Evolutionary conservation across 2,329 filamentous ascomycete genomes (phyloP), one percentile per base, ranked within the genome.

Genomic region (Fusarium floridanum): DNA sequence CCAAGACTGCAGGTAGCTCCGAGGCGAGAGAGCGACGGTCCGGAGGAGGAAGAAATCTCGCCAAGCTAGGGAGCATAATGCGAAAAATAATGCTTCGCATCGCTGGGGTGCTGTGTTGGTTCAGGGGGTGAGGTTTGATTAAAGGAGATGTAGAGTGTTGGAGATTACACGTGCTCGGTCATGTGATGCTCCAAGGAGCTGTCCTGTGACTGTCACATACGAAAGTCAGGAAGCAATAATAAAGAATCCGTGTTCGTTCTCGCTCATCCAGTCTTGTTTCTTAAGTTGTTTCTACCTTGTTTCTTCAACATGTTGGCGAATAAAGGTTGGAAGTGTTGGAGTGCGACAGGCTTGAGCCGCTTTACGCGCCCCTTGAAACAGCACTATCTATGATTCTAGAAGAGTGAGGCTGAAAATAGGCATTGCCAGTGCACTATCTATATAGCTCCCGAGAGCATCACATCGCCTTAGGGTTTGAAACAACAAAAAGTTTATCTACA

Each of bases 121-220:
- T 39, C 37, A 59, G 48, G 50, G 43, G 50, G 32, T 34, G 37
- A 55, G n/a, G 36, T 64, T 64, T 43, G 27, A 64, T 64, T 56
- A 57, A 64, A 41, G 45, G 61, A 50, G 27, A 36, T 5, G 14
- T 1, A 11, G 27, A 29, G 20, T 3, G 22, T 27, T 43, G 36
- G 36, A 43, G 34, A 27, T 17, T 45, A 7, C 62, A 65, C 50
- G 62, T 59, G 62, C 16, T 10, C 5, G 11, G 62, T 65, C 62
- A 59, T 48, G 62, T 59, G 62, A 59, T 16, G 4, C 11, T 22
- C 14, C 5, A 10, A 24, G 5, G 41, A 48, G 10, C 4, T 1
- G 17, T n/a, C 4, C 48, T 3, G 10, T n/a, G 10, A 32, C 6
- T 14, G 24, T 2, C 48, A 55, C 27, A n/a, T 6, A 12, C 27